Conservation (phyloP, 1,284 basidiomycete genomes). For the Flammula alnicola region DNA sequence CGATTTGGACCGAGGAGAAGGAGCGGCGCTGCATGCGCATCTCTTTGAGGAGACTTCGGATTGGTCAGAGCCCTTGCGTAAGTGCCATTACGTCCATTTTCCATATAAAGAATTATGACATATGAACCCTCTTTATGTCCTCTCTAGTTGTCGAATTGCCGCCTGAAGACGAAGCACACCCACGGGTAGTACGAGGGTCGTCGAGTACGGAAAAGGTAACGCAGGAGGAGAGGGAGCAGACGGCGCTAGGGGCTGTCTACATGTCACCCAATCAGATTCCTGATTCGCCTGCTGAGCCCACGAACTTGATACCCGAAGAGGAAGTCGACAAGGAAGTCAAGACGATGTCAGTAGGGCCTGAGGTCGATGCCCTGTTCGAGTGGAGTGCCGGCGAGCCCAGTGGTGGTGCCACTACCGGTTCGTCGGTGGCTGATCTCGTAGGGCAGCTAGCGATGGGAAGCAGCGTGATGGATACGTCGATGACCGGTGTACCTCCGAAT, state of each 20-base stretch:
- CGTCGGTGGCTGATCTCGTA: conserved; percentile 70
- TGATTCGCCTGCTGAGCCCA: conserved; percentile 75
- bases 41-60: conserved; percentile 83
- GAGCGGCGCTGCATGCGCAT: conserved; percentile 78
- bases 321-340: conserved; percentile 66
- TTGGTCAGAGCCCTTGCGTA: conserved; percentile 79
- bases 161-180: conserved; percentile 42
- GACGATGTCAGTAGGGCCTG: conserved; percentile 69
- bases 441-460: conserved; percentile 59
- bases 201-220: conserved; percentile 65
- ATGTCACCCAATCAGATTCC: conserved; percentile 71
- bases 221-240: conserved; percentile 78
- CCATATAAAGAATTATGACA: no score
- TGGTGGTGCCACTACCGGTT: conserved; percentile 25
- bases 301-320: conserved; percentile 62
- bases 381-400: conserved; percentile 6
- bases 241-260: conserved; percentile 75
- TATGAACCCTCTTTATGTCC: conserved; percentile 15
- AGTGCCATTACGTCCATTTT: no score
- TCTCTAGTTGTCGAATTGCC: conserved; percentile 65
- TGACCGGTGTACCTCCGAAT: conserved; percentile 31
- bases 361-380: conserved; percentile 64
- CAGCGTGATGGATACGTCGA: conserved; percentile 25
- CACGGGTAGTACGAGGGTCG: conserved; percentile 54
- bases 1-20: conserved; percentile 83